Conservation (phyloP, 805 yeast species). For the Saccharomycopsis lassenensis region DNA sequence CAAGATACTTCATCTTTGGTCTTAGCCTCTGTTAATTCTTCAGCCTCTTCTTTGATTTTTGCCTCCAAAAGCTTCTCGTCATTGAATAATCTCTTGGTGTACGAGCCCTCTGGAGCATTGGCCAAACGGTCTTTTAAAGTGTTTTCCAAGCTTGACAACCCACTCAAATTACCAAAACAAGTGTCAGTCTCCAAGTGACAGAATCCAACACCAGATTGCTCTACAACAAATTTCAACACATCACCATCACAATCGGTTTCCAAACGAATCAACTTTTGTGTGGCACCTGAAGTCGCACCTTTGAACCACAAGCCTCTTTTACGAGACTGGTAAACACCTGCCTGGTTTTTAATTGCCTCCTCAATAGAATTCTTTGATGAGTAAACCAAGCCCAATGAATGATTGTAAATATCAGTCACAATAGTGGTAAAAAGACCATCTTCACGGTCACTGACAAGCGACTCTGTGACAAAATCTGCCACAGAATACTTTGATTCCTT, state of each 20-base stretch:
- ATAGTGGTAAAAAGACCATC: conserved; percentile 83
- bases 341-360: conserved; percentile 67
- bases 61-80: conserved; percentile 72
- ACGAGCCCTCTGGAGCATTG: conserved; percentile 86
- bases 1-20: conserved; percentile 66
- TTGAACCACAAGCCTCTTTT: conserved; percentile 88
- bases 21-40: conserved; percentile 82
- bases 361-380: conserved; percentile 74
- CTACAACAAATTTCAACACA: conserved; percentile 76
- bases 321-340: conserved; percentile 92
- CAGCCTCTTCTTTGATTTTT: conserved; percentile 91
- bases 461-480: conserved; percentile 36
- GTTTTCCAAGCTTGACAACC: conserved; percentile 57
- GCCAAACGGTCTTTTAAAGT: conserved; percentile 51
- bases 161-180: conserved; percentile 68
- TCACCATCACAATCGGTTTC: conserved; percentile 89
- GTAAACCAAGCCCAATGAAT: conserved; percentile 81
- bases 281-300: conserved; percentile 94
- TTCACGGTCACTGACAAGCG: conserved; percentile 66
- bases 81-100: conserved; percentile 76
- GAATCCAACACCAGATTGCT: conserved; percentile 80
- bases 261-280: conserved; percentile 60
- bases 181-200: conserved; percentile 74
- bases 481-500: conserved; percentile 24
- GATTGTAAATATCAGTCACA: conserved; percentile 58